Evolutionary conservation across 2,329 filamentous ascomycete genomes (phyloP).

Genomic region (Nannizziopsis barbatae): DNA sequence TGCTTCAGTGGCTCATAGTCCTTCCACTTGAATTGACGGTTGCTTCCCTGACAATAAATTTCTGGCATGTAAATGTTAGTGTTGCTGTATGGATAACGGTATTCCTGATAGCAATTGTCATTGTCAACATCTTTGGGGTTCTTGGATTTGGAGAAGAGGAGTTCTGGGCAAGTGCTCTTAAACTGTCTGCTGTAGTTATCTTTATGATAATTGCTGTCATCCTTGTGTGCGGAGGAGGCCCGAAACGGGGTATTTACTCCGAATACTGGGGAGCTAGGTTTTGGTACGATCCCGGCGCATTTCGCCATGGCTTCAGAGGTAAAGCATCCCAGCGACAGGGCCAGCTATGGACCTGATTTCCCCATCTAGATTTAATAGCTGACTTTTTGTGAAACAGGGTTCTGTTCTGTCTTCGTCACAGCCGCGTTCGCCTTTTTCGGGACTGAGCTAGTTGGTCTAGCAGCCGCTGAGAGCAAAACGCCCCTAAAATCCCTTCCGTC

Average conservation of each 20-base stretch:
- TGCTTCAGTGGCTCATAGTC: conserved; percentile 70
- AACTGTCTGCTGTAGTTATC: conserved; percentile 67
- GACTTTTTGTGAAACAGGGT: conserved; percentile 27
- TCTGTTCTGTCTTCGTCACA: conserved; percentile 48
- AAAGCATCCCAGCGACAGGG: not conserved
- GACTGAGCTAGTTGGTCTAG: conserved; percentile 43
- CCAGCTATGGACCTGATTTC: conserved; percentile 22
- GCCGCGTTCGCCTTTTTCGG: conserved; percentile 30
- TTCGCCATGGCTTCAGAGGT: conserved; percentile 49
- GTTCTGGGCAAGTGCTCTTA: conserved; percentile 69
- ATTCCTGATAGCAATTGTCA: conserved; percentile 59
- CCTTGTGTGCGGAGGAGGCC: conserved; percentile 35
- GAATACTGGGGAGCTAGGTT: conserved; percentile 49
- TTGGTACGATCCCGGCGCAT: conserved; percentile 57
- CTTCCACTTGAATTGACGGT: conserved; percentile 74
- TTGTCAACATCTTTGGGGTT: conserved; percentile 73
- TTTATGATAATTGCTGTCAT: conserved; percentile 81
- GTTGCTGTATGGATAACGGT: conserved; percentile 50
- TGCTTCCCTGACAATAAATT: conserved; percentile 65
- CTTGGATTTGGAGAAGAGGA: conserved; percentile 76
- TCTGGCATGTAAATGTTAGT: conserved; percentile 44
- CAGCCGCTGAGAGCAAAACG: conserved; percentile 45
- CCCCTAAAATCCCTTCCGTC: conserved; percentile 44
- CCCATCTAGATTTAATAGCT: not conserved
- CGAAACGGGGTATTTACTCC: conserved; percentile 24